Base-by-base conservation (phyloP, 225 moss, liverwort and hornwort species). In the Marchantia paleacea region DNA sequence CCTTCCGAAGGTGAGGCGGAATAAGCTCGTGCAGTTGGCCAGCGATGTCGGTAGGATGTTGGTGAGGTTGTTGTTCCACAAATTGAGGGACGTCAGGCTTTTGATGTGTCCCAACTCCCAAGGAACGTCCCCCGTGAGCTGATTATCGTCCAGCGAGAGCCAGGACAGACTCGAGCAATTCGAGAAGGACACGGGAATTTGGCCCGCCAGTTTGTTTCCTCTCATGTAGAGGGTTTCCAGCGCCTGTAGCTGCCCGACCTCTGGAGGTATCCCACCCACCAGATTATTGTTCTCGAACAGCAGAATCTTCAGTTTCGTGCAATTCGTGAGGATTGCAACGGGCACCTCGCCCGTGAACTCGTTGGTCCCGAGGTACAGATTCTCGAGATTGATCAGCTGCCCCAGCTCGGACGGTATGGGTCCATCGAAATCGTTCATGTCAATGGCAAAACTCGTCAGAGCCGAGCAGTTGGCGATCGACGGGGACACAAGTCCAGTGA, bases 21-120 rank as follows among this genome's bases (percentile, higher is more conserved):
- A 6, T 6, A 67, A 29, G 29, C 66, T 67, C 26, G 66, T 67
- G 28, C 66, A 67, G 29, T 67, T 67, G 11, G 26, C 66, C 10
- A 48, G n/a, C 7, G 25, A 8, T 22, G 8, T 1, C 30, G 67
- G 68, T 0, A 65, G 16, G 3, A 39, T 11, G 15, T 72, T 72
- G 20, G 81, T 51, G 28, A 81, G 60, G 55, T 52, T 10, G 52
- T 81, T 81, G 66, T 55, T 16, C 39, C 64, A 76, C 24, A 81
- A 30, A 69, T 76, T 58, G 50, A 79, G 54, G n/a, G 52, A 69
- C 3, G 13, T 24, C 31, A 69, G 69, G 28, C 25, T 67, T 15
- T 67, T 0, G 10, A 67, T 7, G 19, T 1, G 9, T 12, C 63
- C 63, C 16, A 63, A 31, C 24, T 68, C 16, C 22, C 9, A n/a